phyloP scores from a whole-genome alignment of 108 stramenopile genomes.

The Cyclotella cryptica region DNA sequence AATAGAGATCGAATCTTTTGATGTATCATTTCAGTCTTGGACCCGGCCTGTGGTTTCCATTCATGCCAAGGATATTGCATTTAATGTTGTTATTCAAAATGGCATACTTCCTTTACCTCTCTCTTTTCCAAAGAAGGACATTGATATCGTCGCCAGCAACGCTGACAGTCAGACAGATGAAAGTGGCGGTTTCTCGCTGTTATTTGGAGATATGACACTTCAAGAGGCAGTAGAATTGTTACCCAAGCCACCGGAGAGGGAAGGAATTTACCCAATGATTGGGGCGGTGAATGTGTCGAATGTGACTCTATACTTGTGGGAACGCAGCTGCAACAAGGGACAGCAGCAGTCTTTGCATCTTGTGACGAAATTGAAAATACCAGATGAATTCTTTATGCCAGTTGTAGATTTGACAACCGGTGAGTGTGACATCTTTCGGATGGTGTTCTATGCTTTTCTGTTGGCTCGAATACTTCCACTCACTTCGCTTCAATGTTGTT shows the following conservation, averaged over 20 bases:
- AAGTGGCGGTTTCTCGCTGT: background rate
- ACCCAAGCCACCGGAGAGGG: slow-evolving; percentile 44
- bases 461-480: too few species aligned
- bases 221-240: slow-evolving; percentile 29
- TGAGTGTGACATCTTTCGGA: slow-evolving; percentile 8
- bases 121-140: background rate
- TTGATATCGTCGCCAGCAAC: background rate
- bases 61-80: slow-evolving; percentile 10
- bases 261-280: slow-evolving; percentile 48
- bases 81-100: slow-evolving; percentile 38
- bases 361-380: slow-evolving; percentile 25
- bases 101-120: slow-evolving; percentile 9
- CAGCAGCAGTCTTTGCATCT: slow-evolving; percentile 15
- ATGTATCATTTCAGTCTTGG: slow-evolving; percentile 42
- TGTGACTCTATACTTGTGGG: slow-evolving; percentile 17
- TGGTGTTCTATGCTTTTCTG: background rate
- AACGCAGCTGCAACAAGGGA: background rate
- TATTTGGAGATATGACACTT: slow-evolving; percentile 45
- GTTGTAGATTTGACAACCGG: slow-evolving; percentile 30
- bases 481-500: too few species aligned
- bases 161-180: background rate
- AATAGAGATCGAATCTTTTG: slow-evolving; percentile 23
- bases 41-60: slow-evolving; percentile 35
- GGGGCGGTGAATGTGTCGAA: slow-evolving; percentile 49
- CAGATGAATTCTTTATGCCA: slow-evolving; percentile 36